A percentile compares a stretch with the other conserved stretches of the same genome.
Conservation (phyloP, 2,329 filamentous ascomycete species). For the Epichloe sylvatica region DNA sequence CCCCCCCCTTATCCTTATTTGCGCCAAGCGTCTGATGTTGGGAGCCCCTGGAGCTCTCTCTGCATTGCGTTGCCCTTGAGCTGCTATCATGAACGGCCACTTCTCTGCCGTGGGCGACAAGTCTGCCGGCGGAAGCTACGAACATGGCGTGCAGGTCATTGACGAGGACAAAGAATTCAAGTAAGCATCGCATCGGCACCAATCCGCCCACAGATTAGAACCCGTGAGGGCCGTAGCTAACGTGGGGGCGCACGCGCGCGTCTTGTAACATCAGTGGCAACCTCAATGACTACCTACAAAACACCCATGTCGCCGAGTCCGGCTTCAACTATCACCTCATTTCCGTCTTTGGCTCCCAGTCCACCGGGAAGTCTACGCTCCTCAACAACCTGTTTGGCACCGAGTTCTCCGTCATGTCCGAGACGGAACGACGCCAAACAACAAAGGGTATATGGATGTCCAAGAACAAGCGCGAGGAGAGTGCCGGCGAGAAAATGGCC, state of each 20-base stretch:
- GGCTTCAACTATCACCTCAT: constrained; percentile 99
- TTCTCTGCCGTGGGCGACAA: constrained; percentile 60
- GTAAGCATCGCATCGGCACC: constrained; percentile 35
- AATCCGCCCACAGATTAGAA: background rate
- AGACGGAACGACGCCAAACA: constrained; percentile 84
- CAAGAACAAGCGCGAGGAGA: constrained; percentile 66
- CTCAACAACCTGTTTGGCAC: constrained; percentile 94
- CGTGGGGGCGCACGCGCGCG: constrained; percentile 3
- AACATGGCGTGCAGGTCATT: constrained; percentile 93
- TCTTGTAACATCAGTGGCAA: constrained; percentile 40
- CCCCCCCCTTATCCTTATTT: background rate
- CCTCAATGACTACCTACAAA: constrained; percentile 67
- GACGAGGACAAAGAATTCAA: constrained; percentile 91
- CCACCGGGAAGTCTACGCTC: constrained; percentile 93
- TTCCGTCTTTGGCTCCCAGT: constrained; percentile 96
- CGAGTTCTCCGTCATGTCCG: constrained; percentile 94
- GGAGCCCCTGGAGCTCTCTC: background rate
- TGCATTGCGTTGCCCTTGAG: background rate
- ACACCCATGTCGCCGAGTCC: constrained; percentile 66
- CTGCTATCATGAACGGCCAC: constrained; percentile 57
- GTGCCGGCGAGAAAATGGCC: constrained; percentile 54
- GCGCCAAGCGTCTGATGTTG: background rate
- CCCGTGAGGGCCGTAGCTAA: background rate
- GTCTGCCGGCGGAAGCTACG: constrained; percentile 54
- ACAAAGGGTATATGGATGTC: constrained; percentile 99